Conservation (phyloP, 2,329 filamentous ascomycete species). For the Aspergillus sp. region DNA sequence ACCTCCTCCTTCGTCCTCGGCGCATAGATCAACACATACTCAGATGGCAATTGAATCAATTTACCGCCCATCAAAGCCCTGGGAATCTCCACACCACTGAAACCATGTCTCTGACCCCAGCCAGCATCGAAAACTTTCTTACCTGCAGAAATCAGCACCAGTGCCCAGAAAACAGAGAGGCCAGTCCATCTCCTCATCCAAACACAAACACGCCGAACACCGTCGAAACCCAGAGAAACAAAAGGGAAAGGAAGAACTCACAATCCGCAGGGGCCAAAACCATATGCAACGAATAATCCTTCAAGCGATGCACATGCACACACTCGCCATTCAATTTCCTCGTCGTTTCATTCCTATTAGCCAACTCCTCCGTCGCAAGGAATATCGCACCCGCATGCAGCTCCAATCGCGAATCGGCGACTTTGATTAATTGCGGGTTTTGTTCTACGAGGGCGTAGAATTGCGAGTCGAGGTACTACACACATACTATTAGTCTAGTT, state of each 20-base stretch:
- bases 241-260: constrained; percentile 17
- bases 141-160: constrained; percentile 18
- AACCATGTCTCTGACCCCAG: constrained; percentile 71
- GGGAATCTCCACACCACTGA: constrained; percentile 59
- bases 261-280: constrained; percentile 78
- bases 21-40: constrained; percentile 39
- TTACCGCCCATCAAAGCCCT: constrained; percentile 54
- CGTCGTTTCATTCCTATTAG: constrained; percentile 22
- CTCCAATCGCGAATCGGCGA: constrained; percentile 29
- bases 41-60: constrained; percentile 21
- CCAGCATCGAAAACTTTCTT: constrained; percentile 69
- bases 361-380: constrained; percentile 20
- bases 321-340: constrained; percentile 64
- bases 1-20: constrained; percentile 36
- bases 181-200: no score
- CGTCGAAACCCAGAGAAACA: no score
- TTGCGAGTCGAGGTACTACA: constrained; percentile 27
- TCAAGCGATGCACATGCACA: constrained; percentile 71
- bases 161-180: no score
- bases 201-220: no score
- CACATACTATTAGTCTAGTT: no score
- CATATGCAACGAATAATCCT: constrained; percentile 74
- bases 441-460: constrained; percentile 26
- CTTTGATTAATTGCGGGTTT: constrained; percentile 32
- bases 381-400: constrained; percentile 29